Evolutionary conservation across 495 filamentous ascomycete genomes (phyloP).

Genomic region (Diplogelasinospora grovesii): DNA sequence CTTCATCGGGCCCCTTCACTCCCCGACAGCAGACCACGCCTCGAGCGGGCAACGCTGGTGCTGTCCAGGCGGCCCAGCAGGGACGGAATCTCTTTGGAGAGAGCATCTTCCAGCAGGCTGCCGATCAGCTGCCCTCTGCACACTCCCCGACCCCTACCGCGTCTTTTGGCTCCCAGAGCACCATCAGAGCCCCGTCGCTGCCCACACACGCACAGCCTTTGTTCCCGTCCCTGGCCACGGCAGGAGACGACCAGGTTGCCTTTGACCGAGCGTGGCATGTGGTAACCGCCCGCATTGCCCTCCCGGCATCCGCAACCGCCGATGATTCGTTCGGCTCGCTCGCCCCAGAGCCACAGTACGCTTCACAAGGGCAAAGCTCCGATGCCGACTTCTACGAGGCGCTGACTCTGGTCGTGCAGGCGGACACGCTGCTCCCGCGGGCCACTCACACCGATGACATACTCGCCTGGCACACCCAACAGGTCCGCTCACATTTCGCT

Average conservation of each 20-base stretch:
- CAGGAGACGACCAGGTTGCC: slow-evolving; percentile 45
- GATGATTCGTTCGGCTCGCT: slow-evolving; percentile 37
- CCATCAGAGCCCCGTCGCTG: slow-evolving; percentile 7
- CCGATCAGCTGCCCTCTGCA: no score
- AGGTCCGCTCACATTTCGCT: slow-evolving; percentile 45
- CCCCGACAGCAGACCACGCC: slow-evolving; percentile 5
- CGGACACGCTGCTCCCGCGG: slow-evolving; percentile 30
- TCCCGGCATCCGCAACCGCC: slow-evolving; percentile 43
- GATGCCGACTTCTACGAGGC: slow-evolving; percentile 36
- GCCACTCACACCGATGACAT: slow-evolving; percentile 43
- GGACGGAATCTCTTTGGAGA: no score
- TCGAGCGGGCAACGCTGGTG: no score
- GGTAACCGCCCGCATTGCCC: slow-evolving; percentile 54
- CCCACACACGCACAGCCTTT: slow-evolving; percentile 14
- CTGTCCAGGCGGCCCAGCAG: neutral
- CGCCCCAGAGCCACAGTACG: slow-evolving; percentile 36
- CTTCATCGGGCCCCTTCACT: slow-evolving; percentile 9
- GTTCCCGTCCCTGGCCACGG: slow-evolving; percentile 15
- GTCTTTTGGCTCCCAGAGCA: slow-evolving; percentile 5
- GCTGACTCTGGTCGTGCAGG: slow-evolving; percentile 35
- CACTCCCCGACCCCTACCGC: slow-evolving; percentile 5
- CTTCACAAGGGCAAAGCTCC: slow-evolving; percentile 6
- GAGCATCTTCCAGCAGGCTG: no score
- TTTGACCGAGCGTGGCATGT: slow-evolving; percentile 66
- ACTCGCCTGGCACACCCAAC: slow-evolving; percentile 45